Evolutionary conservation across 768 basidiomycete species (phyloP), one percentile per base, ranked within the genome.

Genomic region (Kockovaella imperatae): DNA sequence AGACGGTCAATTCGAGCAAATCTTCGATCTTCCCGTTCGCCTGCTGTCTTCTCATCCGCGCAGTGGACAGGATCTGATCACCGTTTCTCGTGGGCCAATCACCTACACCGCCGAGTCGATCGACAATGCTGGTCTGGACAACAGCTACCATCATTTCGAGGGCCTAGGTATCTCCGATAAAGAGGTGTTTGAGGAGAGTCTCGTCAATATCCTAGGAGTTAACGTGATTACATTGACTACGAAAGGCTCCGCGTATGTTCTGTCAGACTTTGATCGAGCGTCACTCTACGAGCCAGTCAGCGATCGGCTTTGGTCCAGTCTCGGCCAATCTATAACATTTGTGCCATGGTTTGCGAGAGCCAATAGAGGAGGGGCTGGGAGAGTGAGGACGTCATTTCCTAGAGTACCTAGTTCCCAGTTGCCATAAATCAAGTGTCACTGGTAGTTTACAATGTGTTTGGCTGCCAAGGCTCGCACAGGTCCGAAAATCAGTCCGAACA

Each of bases 81-180:
- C 56, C 4, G 56, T 60, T 14, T 26, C 55, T 32, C 59, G 59
- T 15, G 59, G 59, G 11, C 59, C 59, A 3, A 57, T 60, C 36
- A 41, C 54, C 31, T 60, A 52, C 41, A 43, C 47, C 14, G 59
- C 59, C 23, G 59, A 60, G 36, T 45, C 53, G 3, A 18, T 47
- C 43, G 59, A 60, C 41, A 60, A 60, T 40, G 25, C 45, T 13
- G n/a, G 20, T 17, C 24, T 60, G n/a, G 59, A 60, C 25, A 20
- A 25, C 3, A 18, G 14, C 8, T 45, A 54, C 30, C 42, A 45
- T 6, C 59, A 60, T 45, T 60, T 60, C 35, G 52, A 45, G 17
- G 35, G 42, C 17, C 14, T 60, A 4, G 59, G 52, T 8, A 14
- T 60, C 28, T 20, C 35, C 20, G 49, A 54, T 32, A 18, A 21